Percentiles rank a stretch among this genome's conserved stretches.
These are phyloP conservation scores for Nepenthes mirabilis DNA, from an alignment of 148 eudicot species.

Conservation along the genomic window DNA sequence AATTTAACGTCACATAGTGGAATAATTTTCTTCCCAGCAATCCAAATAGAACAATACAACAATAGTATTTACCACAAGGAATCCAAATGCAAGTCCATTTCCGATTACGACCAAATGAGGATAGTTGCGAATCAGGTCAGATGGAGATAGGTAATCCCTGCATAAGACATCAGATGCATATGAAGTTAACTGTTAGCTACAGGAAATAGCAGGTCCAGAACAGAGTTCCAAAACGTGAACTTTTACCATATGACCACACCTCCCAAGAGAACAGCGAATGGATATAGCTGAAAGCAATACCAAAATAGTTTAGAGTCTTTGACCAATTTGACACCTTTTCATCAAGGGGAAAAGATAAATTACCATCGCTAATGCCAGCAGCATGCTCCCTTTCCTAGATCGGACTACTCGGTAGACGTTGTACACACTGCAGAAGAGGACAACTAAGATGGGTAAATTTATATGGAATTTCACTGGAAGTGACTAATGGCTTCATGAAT, in stretches of 20 bases:
- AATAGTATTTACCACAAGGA: slow-evolving; percentile 70
- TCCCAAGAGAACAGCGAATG: slow-evolving; percentile 62
- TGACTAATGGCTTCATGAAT: background rate
- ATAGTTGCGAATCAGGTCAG: slow-evolving; percentile 49
- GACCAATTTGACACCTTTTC: background rate
- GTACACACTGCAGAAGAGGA: slow-evolving; percentile 43
- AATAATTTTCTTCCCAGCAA: too few relatives aligned
- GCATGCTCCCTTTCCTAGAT: slow-evolving; percentile 77
- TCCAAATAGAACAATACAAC: background rate
- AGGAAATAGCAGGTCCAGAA: slow-evolving; percentile 3
- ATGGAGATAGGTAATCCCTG: slow-evolving; percentile 86
- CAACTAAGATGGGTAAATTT: slow-evolving; percentile 5
- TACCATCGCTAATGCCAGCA: slow-evolving; percentile 94
- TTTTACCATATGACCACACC: slow-evolving; percentile 70
- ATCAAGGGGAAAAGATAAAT: slow-evolving; percentile 1
- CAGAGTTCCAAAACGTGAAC: slow-evolving; percentile 4
- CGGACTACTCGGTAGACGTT: slow-evolving; percentile 64
- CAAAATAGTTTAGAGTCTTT: slow-evolving; percentile 2
- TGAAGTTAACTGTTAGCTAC: background rate
- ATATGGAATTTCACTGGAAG: background rate
- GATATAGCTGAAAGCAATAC: slow-evolving; percentile 55
- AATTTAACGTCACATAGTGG: too few relatives aligned
- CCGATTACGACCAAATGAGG: slow-evolving; percentile 75
- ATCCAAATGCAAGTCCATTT: slow-evolving; percentile 91
- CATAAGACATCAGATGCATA: slow-evolving; percentile 8